These are phyloP conservation scores for Sequoiadendron giganteum DNA, from an alignment of 75 land plant species.

Conservation along the genomic window DNA sequence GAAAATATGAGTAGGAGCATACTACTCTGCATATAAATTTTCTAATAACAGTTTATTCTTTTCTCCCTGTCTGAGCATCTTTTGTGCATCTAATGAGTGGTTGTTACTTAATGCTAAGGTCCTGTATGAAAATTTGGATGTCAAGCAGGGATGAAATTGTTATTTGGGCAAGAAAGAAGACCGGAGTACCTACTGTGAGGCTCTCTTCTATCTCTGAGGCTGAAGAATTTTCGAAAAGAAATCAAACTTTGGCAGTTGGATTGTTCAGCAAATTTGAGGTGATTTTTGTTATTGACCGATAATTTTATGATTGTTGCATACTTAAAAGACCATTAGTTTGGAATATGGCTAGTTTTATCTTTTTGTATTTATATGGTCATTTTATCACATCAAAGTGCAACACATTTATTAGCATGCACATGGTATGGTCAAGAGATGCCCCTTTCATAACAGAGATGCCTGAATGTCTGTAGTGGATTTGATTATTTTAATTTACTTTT, in stretches of 20 bases:
- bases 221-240: slow-evolving; percentile 49
- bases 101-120: background rate
- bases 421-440: background rate
- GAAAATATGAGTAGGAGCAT: background rate
- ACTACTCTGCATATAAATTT: background rate
- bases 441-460: background rate
- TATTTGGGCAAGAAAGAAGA: slow-evolving; percentile 84
- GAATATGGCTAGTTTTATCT: background rate
- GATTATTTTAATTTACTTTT: background rate
- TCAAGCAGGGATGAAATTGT: slow-evolving; percentile 78
- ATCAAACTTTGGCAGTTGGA: slow-evolving; percentile 52
- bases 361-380: background rate
- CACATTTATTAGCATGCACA: background rate
- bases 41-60: background rate
- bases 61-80: background rate
- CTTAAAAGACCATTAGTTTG: background rate
- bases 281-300: slow-evolving; percentile 9
- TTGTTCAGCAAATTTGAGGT: slow-evolving; percentile 76
- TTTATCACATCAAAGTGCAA: background rate
- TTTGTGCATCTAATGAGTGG: background rate
- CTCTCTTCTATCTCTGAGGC: slow-evolving; percentile 55
- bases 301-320: background rate
- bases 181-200: slow-evolving; percentile 70
- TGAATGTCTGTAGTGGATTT: background rate
- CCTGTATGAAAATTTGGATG: background rate